Evolutionary conservation across 1,139 yeast species (phyloP).

Genomic region (Kodamaea fungicola): DNA sequence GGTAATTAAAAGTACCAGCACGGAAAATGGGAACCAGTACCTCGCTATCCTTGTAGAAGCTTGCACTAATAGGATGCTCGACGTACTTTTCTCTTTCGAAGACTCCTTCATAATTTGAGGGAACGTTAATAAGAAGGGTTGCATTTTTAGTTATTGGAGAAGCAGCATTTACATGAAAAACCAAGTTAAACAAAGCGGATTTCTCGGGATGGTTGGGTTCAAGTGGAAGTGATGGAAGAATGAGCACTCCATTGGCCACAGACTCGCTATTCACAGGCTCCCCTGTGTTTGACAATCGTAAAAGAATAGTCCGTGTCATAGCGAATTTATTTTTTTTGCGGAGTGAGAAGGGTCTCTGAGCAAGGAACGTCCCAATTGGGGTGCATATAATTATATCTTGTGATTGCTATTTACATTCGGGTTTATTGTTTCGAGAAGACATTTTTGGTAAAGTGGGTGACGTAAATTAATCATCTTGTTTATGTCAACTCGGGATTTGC

Average conservation of each 20-base stretch:
- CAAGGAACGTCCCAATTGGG: too few relatives aligned
- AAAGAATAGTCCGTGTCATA: conserved; percentile 26
- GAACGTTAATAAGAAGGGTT: conserved; percentile 71
- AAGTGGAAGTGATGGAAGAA: conserved; percentile 57
- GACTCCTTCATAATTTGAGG: conserved; percentile 34
- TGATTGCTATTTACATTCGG: too few relatives aligned
- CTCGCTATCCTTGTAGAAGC: conserved; percentile 58
- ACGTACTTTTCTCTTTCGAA: conserved; percentile 59
- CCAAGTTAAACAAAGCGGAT: conserved; percentile 46
- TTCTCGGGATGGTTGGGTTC: conserved; percentile 35
- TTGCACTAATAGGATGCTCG: conserved; percentile 41
- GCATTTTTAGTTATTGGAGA: conserved; percentile 71
- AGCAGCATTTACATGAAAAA: conserved; percentile 71
- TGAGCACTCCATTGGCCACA: conserved; percentile 55
- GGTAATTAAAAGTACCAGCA: conserved; percentile 83
- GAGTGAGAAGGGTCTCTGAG: background rate
- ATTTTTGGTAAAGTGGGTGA: too few relatives aligned
- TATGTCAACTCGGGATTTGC: too few relatives aligned
- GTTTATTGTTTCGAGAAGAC: too few relatives aligned
- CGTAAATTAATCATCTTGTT: too few relatives aligned
- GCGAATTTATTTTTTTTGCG: background rate
- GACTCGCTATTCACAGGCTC: conserved; percentile 50
- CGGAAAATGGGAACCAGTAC: conserved; percentile 58
- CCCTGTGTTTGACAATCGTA: conserved; percentile 54
- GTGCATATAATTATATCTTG: too few relatives aligned